Evolutionary conservation across 208 protist species (phyloP).

Genomic region (Leishmania braziliensis): DNA sequence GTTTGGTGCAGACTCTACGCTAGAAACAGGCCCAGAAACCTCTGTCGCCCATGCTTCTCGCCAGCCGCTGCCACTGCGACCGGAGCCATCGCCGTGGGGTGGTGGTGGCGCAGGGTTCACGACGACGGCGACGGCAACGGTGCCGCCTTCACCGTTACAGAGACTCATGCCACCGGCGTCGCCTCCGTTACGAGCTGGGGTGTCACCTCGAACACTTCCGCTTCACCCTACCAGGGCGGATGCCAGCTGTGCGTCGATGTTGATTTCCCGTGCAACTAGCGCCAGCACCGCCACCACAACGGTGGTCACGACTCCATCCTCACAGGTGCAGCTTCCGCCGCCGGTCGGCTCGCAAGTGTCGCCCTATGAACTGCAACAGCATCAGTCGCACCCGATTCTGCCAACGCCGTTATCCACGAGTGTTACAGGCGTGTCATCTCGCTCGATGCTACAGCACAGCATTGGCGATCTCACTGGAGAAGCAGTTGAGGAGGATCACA

Average conservation of each 20-base stretch:
- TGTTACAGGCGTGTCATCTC: background rate
- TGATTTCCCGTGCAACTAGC: constrained; percentile 14
- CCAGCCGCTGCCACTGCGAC: constrained; percentile 4
- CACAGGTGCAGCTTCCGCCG: constrained; percentile 3
- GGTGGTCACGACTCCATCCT: constrained; percentile 9
- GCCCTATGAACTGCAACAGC: constrained; percentile 7
- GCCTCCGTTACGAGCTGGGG: constrained; percentile 51
- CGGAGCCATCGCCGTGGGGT: background rate
- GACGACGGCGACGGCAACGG: background rate
- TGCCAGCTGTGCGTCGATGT: background rate
- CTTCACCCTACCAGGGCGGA: constrained; percentile 39
- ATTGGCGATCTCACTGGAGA: background rate
- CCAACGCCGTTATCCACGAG: background rate
- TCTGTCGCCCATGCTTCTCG: background rate
- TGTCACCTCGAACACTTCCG: constrained; percentile 50
- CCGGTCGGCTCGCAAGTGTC: constrained; percentile 15
- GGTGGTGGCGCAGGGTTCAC: background rate
- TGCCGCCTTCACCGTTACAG: background rate
- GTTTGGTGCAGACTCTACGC: background rate
- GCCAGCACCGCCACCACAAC: constrained; percentile 11
- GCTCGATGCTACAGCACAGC: background rate
- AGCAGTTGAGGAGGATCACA: background rate
- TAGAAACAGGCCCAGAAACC: background rate
- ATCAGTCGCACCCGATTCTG: constrained; percentile 3
- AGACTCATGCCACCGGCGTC: constrained; percentile 21